phyloP scores from a whole-genome alignment of 2,329 filamentous ascomycete genomes.

The Venturia asperata region DNA sequence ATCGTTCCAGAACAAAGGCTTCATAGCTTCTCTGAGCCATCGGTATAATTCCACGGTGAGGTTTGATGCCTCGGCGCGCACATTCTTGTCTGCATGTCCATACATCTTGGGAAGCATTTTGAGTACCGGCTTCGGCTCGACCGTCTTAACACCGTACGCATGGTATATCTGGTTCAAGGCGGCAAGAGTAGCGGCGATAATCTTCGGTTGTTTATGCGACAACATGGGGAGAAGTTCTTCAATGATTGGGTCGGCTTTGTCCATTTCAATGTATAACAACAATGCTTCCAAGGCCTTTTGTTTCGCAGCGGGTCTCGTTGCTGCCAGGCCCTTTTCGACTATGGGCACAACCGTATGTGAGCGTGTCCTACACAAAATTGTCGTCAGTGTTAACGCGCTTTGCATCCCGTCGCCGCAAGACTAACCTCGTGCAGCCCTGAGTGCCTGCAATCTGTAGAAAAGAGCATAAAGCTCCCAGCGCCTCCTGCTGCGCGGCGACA shows the following conservation, averaged over 20 bases:
- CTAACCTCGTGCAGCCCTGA: conserved; percentile 64
- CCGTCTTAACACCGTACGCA: conserved; percentile 88
- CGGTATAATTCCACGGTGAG: conserved; percentile 90
- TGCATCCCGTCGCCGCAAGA: not conserved
- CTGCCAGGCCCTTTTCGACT: conserved; percentile 84
- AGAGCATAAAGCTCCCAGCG: conserved; percentile 75
- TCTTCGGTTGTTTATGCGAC: conserved; percentile 84
- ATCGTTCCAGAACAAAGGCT: conserved; percentile 94
- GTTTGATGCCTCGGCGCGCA: conserved; percentile 86
- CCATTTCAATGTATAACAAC: conserved; percentile 82
- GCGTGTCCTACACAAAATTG: conserved; percentile 53
- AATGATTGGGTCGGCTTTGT: conserved; percentile 75
- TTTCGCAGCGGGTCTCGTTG: conserved; percentile 76
- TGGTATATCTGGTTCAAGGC: conserved; percentile 81
- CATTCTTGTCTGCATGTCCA: conserved; percentile 95
- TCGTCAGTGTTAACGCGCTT: conserved; percentile 16
- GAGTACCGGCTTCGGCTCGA: conserved; percentile 85
- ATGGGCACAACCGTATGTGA: conserved; percentile 67
- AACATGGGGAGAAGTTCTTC: conserved; percentile 82
- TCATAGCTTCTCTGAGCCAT: conserved; percentile 97
- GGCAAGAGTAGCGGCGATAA: conserved; percentile 67
- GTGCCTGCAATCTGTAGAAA: conserved; percentile 87
- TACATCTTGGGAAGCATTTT: conserved; percentile 87
- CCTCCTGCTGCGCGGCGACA: conserved; percentile 93
- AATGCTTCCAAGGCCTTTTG: conserved; percentile 78